phyloP scores from a whole-genome alignment of 2,329 filamentous ascomycete genomes.

The Fusarium beomiforme region DNA sequence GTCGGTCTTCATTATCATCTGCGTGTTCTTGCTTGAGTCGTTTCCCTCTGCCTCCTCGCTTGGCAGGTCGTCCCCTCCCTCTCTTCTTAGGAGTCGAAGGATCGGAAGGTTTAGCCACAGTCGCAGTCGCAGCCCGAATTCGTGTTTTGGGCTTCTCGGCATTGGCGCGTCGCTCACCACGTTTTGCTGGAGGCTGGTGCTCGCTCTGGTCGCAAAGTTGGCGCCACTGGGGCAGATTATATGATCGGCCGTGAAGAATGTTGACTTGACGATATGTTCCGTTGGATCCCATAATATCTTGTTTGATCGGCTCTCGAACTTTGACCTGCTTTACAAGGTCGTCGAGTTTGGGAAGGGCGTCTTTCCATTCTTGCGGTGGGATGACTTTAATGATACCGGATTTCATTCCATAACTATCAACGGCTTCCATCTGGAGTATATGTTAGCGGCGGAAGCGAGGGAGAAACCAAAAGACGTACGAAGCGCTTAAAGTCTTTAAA shows the following conservation, averaged over 20 bases:
- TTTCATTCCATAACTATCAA: conserved; percentile 96
- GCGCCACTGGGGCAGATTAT: conserved; percentile 97
- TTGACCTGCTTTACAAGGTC: conserved; percentile 90
- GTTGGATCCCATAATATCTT: conserved; percentile 96
- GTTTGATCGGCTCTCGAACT: conserved; percentile 96
- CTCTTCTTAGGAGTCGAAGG: conserved; percentile 52
- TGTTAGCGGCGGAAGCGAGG: conserved; percentile 39
- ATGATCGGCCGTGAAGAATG: conserved; percentile 93
- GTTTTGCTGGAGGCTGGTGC: conserved; percentile 90
- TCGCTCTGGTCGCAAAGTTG: conserved; percentile 93
- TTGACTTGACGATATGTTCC: conserved; percentile 98
- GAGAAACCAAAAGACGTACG: conserved; percentile 61
- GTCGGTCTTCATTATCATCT: conserved; percentile 60
- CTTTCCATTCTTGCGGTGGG: conserved; percentile 92
- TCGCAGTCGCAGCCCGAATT: conserved; percentile 48
- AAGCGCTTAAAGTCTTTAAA: conserved; percentile 94
- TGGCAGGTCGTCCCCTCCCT: conserved; percentile 53
- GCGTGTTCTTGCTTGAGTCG: conserved; percentile 51
- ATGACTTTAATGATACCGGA: conserved; percentile 97
- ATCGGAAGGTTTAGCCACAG: conserved; percentile 47
- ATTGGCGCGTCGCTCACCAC: conserved; percentile 80
- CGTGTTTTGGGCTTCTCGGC: conserved; percentile 62
- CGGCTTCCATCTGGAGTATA: conserved; percentile 73
- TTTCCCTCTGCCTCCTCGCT: conserved; percentile 48
- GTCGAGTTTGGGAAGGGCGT: conserved; percentile 79